phyloP scores from a whole-genome alignment of 192 early-diverging fungal species.

The Linnemannia elongata region DNA sequence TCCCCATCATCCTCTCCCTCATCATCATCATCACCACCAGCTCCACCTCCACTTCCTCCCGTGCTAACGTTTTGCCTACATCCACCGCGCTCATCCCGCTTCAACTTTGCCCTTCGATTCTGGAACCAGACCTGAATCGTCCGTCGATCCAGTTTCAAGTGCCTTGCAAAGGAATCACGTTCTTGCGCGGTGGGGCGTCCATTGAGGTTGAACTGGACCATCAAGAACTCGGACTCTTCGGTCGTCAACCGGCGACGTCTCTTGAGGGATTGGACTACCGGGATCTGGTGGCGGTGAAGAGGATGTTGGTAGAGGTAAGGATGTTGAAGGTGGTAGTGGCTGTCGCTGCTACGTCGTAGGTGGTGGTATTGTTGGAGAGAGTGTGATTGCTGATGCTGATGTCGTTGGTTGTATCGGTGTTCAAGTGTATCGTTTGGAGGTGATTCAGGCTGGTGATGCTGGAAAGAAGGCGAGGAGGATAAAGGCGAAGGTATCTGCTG shows the following conservation, averaged over 20 bases:
- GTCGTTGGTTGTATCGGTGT: not conserved
- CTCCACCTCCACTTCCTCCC: not conserved
- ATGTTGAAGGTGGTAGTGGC: not conserved
- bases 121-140: conserved; percentile 85
- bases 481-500: not conserved
- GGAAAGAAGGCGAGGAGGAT: not conserved
- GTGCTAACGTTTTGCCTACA: no score
- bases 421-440: not conserved
- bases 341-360: not conserved
- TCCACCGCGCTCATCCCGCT: conserved; percentile 63
- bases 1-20: not conserved
- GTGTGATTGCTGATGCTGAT: not conserved
- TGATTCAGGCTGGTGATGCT: not conserved
- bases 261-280: conserved; percentile 54
- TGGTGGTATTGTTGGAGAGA: not conserved
- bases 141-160: conserved; percentile 71
- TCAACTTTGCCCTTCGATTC: conserved; percentile 84
- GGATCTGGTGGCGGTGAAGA: not conserved
- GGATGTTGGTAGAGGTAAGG: not conserved
- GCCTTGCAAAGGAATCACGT: conserved; percentile 68
- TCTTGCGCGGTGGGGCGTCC: conserved; percentile 72
- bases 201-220: conserved; percentile 65
- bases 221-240: conserved; percentile 71
- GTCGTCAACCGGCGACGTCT: conserved; percentile 75
- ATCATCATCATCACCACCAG: not conserved